phyloP scores from a whole-genome alignment of 2,329 filamentous ascomycete genomes.

The Purpureocillium lavendulum region DNA sequence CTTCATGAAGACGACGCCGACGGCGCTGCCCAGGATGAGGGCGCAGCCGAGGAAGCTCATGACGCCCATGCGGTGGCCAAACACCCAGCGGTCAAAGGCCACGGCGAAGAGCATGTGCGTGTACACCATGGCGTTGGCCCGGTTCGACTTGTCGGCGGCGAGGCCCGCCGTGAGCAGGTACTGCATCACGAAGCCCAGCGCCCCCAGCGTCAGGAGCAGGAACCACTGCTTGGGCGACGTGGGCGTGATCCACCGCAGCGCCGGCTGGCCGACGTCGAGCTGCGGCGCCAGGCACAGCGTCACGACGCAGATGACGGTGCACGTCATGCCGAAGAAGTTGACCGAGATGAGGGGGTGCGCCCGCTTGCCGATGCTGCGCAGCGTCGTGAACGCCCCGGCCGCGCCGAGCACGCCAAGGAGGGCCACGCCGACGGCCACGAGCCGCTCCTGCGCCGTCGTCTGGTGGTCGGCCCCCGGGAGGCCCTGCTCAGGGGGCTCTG shows the following conservation, averaged over 20 bases:
- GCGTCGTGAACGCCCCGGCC: slow-evolving; percentile 63
- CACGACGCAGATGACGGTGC: slow-evolving; percentile 56
- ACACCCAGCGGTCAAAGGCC: slow-evolving; percentile 42
- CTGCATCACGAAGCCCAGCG: slow-evolving; percentile 77
- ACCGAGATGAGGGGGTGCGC: slow-evolving; percentile 79
- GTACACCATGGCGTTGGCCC: slow-evolving; percentile 50
- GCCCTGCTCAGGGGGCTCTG: slow-evolving; percentile 1
- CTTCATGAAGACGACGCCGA: slow-evolving; percentile 41
- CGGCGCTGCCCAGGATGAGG: slow-evolving; percentile 43
- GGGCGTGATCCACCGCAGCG: slow-evolving; percentile 33
- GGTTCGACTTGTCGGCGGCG: slow-evolving; percentile 57
- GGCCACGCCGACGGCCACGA: slow-evolving; percentile 62
- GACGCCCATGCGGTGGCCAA: slow-evolving; percentile 40
- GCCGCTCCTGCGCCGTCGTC: slow-evolving; percentile 53
- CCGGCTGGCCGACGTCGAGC: slow-evolving; percentile 37
- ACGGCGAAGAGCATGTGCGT: slow-evolving; percentile 50
- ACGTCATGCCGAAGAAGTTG: slow-evolving; percentile 71
- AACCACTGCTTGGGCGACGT: slow-evolving; percentile 48
- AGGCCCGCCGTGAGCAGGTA: slow-evolving; percentile 75
- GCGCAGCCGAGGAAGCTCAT: slow-evolving; percentile 41
- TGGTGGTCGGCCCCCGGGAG: slow-evolving; percentile 25
- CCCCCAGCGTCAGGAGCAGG: slow-evolving; percentile 58
- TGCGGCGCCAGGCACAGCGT: slow-evolving; percentile 46
- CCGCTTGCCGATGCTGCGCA: slow-evolving; percentile 71
- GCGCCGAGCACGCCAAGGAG: slow-evolving; percentile 71